Conservation (phyloP, 2,329 filamentous ascomycete genomes). For the Zopfia rhizophila region DNA sequence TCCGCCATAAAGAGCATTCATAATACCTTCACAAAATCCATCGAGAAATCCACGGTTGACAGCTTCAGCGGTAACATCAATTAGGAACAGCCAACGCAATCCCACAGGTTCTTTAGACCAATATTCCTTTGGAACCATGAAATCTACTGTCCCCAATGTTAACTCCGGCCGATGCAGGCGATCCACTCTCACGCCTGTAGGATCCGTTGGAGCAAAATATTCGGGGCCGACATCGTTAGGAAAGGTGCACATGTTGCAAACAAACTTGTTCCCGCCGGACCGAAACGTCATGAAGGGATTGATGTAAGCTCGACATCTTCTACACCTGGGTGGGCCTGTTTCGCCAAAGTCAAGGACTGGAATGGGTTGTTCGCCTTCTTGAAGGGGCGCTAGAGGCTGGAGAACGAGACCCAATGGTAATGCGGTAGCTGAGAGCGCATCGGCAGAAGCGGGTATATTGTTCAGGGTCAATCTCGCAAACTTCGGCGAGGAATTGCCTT, state of each 20-base stretch:
- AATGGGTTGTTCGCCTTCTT: constrained; percentile 85
- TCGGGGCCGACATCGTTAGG: constrained; percentile 92
- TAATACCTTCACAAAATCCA: constrained; percentile 88
- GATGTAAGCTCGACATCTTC: constrained; percentile 94
- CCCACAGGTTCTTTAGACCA: constrained; percentile 95
- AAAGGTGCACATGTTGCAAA: constrained; percentile 98
- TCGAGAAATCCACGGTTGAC: constrained; percentile 91
- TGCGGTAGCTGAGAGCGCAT: constrained; percentile 81
- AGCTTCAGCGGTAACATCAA: constrained; percentile 92
- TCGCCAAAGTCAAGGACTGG: constrained; percentile 97
- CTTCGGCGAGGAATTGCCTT: constrained; percentile 96
- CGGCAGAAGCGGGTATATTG: constrained; percentile 85
- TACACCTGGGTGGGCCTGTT: constrained; percentile 86
- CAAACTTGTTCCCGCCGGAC: constrained; percentile 92
- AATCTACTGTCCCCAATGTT: constrained; percentile 92
- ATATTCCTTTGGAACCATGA: constrained; percentile 97
- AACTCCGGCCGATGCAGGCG: constrained; percentile 89
- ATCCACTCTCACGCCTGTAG: constrained; percentile 86
- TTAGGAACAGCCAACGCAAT: constrained; percentile 86
- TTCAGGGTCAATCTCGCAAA: constrained; percentile 92
- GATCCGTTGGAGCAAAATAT: constrained; percentile 92
- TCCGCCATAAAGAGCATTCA: constrained; percentile 82
- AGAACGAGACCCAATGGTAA: constrained; percentile 88
- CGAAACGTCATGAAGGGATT: constrained; percentile 99
- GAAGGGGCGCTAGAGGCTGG: constrained; percentile 85